Percentiles rank a stretch among this genome's conserved stretches.
Conservation (phyloP, 169 alveolate species). For the Eimeria sp. region DNA sequence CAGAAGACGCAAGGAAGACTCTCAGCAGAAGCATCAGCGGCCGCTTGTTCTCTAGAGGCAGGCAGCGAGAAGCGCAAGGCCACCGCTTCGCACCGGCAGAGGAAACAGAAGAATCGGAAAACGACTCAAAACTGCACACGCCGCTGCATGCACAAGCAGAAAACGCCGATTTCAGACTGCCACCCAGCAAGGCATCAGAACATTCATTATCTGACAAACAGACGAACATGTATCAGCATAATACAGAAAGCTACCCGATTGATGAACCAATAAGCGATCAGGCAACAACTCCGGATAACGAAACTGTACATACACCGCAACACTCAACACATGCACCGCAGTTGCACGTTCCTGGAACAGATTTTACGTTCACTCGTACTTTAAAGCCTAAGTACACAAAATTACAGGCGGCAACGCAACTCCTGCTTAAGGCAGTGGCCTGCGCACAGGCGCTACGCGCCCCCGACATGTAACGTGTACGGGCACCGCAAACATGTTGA, state of each 20-base stretch:
- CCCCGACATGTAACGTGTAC: background rate
- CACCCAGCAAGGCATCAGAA: slow-evolving; percentile 16
- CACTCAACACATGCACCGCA: background rate
- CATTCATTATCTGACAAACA: background rate
- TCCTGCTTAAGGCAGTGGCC: background rate
- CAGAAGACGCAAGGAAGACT: slow-evolving; percentile 21
- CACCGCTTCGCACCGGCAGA: background rate
- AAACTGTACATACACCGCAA: slow-evolving; percentile 9
- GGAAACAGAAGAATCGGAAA: background rate
- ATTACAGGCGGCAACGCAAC: background rate
- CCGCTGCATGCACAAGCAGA: background rate
- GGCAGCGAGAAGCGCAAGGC: background rate
- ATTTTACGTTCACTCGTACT: too few species aligned
- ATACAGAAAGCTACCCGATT: too few species aligned
- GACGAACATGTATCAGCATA: background rate
- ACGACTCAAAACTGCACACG: background rate
- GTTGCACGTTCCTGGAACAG: background rate
- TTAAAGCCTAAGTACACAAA: too few species aligned
- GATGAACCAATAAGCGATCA: background rate
- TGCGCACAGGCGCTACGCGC: too few species aligned
- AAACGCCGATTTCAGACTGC: background rate
- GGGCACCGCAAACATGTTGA: background rate
- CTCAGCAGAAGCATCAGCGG: slow-evolving; percentile 18
- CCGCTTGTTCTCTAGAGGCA: slow-evolving; percentile 22
- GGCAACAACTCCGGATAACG: background rate